Evolutionary conservation across 2,329 filamentous ascomycete genomes (phyloP).

Genomic region (Trichothecium roseum): DNA sequence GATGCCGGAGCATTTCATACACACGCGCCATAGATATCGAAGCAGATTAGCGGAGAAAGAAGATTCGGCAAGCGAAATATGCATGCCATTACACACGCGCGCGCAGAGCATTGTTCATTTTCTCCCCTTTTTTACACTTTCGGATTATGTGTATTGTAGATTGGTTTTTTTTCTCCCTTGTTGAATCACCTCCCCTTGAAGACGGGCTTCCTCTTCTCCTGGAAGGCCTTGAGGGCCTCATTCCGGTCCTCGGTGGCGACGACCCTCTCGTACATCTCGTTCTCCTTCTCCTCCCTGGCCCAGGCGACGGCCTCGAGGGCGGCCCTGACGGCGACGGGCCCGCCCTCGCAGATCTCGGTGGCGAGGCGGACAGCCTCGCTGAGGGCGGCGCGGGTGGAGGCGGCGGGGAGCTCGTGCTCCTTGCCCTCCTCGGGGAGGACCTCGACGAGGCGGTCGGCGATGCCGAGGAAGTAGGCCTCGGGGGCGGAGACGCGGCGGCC

Average conservation of each 20-base stretch:
- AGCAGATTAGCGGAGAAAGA: no score
- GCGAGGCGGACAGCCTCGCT: conserved; percentile 71
- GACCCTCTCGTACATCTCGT: conserved; percentile 75
- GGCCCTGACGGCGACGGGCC: conserved; percentile 70
- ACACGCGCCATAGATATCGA: no score
- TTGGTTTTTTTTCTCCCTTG: no score
- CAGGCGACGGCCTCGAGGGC: conserved; percentile 69
- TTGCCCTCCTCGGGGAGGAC: conserved; percentile 49
- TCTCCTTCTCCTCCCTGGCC: conserved; percentile 70
- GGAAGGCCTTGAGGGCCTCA: conserved; percentile 81
- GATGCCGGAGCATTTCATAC: no score
- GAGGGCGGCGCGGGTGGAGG: conserved; percentile 54
- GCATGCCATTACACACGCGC: no score
- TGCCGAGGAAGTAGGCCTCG: conserved; percentile 84
- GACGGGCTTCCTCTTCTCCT: conserved; percentile 49
- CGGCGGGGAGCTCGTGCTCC: conserved; percentile 37
- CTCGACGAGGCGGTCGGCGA: conserved; percentile 85
- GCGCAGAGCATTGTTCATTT: no score
- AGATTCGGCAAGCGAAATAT: no score
- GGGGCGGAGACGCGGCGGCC: conserved; percentile 73
- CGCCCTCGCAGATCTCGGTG: conserved; percentile 78
- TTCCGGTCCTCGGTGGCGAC: conserved; percentile 75
- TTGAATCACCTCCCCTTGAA: conserved; percentile 47
- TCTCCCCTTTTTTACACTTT: no score
- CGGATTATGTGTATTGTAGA: no score